Base-by-base conservation (phyloP, 139 green algal genomes). In the Chlorella ohadii region DNA sequence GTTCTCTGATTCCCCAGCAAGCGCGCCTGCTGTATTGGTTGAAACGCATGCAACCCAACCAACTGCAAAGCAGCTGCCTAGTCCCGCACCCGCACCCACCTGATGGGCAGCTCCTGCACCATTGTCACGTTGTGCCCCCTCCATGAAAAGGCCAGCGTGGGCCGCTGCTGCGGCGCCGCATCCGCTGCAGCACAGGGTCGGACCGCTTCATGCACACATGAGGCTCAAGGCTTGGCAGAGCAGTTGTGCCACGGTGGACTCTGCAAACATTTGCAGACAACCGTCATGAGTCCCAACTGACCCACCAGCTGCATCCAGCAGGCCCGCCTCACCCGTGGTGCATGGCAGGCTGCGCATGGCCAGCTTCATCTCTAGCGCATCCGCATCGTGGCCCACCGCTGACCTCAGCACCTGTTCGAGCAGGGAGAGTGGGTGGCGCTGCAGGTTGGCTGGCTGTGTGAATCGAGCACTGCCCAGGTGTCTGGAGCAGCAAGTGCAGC, bases 61-160 rank as follows among this genome's bases (percentile, higher is more conserved):
- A 9, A 28, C 31, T 66, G 59, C 59, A 6, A 55, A 6, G 44
- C 6, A 11, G 7, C 23, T 66, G 22, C 20, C 59, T 23, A 51
- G 44, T 9, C 44, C 7, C 44, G 7, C 44, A 51, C 41, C 28
- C 20, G 19, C n/a, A 11, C 51, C 20, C 47, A 91, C 87, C 70
- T 84, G 79, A 97, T 93, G 65, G 94, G 93, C 55, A 96, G 85
- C 59, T 96, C 93, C 80, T 95, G 93, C 80, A 85, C 64, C 80
- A 85, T 78, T 0, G 64, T 78, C n/a, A 96, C 71, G 77, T 84
- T 90, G 63, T 86, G 66, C 11, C 90, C 91, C 61, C 88, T 76
- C 68, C 77, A 82, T 9, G 85, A 91, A 76, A 97, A 94, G 41
- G 73, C 88, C 41, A 97, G 82, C 77, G 94, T 95, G 33, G 94